phyloP scores from a whole-genome alignment of 768 basidiomycete species.

The Boletus bicolor region DNA sequence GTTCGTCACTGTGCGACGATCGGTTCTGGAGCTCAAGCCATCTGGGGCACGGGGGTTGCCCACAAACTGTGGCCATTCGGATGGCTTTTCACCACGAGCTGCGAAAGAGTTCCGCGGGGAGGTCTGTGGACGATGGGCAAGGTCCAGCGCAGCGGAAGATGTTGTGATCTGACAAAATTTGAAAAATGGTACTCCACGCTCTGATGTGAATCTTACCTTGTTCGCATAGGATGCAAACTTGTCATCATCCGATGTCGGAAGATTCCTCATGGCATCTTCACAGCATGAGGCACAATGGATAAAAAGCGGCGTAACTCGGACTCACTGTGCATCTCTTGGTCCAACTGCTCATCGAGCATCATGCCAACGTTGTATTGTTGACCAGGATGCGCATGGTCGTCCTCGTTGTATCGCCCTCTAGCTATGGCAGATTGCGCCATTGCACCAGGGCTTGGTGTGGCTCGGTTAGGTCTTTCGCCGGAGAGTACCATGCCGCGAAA shows the following conservation, averaged over 20 bases:
- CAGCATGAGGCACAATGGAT: conserved; percentile 17
- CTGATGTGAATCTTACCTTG: conserved; percentile 47
- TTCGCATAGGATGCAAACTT: conserved; percentile 66
- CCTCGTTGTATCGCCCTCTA: conserved; percentile 53
- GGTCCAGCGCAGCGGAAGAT: conserved; percentile 88
- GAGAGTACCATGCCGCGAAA: conserved; percentile 68
- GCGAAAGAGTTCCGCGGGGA: conserved; percentile 62
- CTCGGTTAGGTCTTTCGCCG: conserved; percentile 56
- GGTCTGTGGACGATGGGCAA: conserved; percentile 85
- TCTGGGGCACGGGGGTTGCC: conserved; percentile 62
- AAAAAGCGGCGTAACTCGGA: conserved; percentile 15
- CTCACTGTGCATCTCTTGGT: conserved; percentile 92
- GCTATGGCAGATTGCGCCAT: conserved; percentile 52
- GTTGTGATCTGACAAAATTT: conserved; percentile 58
- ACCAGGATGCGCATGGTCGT: conserved; percentile 57
- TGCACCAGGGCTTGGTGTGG: conserved; percentile 53
- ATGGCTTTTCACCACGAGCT: conserved; percentile 66
- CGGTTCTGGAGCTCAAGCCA: conserved; percentile 47
- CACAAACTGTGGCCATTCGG: conserved; percentile 93
- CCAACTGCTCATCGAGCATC: conserved; percentile 91
- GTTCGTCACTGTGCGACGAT: conserved; percentile 73
- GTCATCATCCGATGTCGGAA: conserved; percentile 87
- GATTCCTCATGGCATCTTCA: conserved; percentile 82
- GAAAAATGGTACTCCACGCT: conserved; percentile 4
- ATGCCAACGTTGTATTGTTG: conserved; percentile 77